Conservation (phyloP, 352 stramenopile genomes). For the Phytophthora ramorum region DNA sequence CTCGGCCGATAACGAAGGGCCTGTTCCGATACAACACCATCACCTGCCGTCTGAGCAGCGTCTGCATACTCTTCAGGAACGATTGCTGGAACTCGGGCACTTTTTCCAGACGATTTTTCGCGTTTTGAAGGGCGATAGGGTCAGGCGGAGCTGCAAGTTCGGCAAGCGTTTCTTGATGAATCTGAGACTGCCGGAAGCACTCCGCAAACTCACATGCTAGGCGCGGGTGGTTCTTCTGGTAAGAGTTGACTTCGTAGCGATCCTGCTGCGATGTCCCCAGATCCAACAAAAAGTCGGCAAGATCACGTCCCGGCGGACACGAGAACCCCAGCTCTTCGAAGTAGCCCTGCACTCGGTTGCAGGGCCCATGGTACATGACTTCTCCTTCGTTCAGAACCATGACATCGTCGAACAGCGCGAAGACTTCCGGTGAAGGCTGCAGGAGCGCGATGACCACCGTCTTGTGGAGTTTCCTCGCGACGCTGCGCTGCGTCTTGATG, state of each 20-base stretch:
- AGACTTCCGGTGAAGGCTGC: slow-evolving; percentile 91
- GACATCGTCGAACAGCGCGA: slow-evolving; percentile 79
- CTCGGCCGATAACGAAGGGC: slow-evolving; percentile 33
- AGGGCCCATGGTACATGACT: slow-evolving; percentile 31
- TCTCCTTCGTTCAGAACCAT: slow-evolving; percentile 65
- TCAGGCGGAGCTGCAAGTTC: slow-evolving; percentile 3
- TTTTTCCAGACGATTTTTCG: slow-evolving; percentile 19
- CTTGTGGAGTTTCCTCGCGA: slow-evolving; percentile 34
- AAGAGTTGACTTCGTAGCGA: slow-evolving; percentile 14
- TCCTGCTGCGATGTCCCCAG: slow-evolving; percentile 40
- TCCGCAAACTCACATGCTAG: slow-evolving; percentile 45
- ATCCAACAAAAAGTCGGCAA: slow-evolving; percentile 47
- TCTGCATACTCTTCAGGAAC: slow-evolving; percentile 27
- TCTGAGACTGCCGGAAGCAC: slow-evolving; percentile 22
- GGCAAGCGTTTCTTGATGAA: slow-evolving; percentile 12
- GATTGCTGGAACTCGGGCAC: slow-evolving; percentile 46
- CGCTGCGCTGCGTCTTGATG: slow-evolving; percentile 39
- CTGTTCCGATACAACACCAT: slow-evolving; percentile 53
- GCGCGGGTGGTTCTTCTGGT: slow-evolving; percentile 21
- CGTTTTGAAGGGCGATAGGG: slow-evolving; percentile 7
- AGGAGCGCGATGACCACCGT: slow-evolving; percentile 76
- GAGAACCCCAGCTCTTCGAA: slow-evolving; percentile 50
- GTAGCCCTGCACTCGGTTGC: slow-evolving; percentile 14
- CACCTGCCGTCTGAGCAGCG: slow-evolving; percentile 55
- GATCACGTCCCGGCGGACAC: slow-evolving; percentile 39